Conservation (phyloP, 805 yeast species). For the Cyberlindnera mrakii region DNA sequence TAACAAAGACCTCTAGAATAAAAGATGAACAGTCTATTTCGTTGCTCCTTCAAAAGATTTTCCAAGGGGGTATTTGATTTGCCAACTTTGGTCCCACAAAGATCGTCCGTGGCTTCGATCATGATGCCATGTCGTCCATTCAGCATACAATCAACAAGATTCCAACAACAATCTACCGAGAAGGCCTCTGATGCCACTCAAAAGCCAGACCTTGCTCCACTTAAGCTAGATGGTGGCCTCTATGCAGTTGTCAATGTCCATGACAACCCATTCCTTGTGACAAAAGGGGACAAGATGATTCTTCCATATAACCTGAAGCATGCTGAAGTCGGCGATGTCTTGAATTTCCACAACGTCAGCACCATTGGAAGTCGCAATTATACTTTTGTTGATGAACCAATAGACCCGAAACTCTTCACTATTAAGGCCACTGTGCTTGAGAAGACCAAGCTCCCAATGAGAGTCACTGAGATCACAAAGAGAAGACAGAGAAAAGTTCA, state of each 20-base stretch:
- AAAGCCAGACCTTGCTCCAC: slow-evolving; percentile 43
- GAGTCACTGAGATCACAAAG: slow-evolving; percentile 66
- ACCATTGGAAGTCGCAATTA: slow-evolving; percentile 82
- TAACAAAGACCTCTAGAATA: no score
- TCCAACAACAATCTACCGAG: slow-evolving; percentile 2
- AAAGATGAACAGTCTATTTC: background rate
- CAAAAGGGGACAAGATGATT: slow-evolving; percentile 81
- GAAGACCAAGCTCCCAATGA: slow-evolving; percentile 75
- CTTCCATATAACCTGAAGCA: slow-evolving; percentile 74
- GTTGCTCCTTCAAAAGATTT: background rate
- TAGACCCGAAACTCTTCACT: slow-evolving; percentile 47
- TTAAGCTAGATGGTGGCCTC: slow-evolving; percentile 61
- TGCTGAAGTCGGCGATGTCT: slow-evolving; percentile 78
- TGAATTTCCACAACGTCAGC: slow-evolving; percentile 67
- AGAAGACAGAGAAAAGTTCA: slow-evolving; percentile 74
- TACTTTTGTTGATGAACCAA: slow-evolving; percentile 53
- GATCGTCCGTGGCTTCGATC: background rate
- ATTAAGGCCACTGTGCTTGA: slow-evolving; percentile 80
- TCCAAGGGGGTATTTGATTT: background rate
- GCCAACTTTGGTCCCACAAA: background rate
- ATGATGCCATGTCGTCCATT: slow-evolving; percentile 4
- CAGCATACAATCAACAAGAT: slow-evolving; percentile 6
- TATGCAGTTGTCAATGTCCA: slow-evolving; percentile 83
- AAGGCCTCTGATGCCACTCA: background rate
- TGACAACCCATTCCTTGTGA: slow-evolving; percentile 80